Evolutionary conservation across 2,329 filamentous ascomycete species (phyloP).

Genomic region (Penicillium janthinellum): DNA sequence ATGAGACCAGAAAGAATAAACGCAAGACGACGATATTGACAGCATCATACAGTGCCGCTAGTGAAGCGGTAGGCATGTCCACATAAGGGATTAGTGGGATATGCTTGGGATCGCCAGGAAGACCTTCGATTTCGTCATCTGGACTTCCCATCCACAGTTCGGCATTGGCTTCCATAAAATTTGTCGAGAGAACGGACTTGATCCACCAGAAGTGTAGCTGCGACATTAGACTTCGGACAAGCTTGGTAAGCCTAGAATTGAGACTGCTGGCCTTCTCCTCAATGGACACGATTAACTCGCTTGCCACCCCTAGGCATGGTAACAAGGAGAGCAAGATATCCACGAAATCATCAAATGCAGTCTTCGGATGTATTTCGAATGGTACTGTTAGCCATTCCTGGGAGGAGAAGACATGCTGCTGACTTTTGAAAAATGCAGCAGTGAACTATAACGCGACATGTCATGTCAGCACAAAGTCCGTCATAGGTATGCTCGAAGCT

Average conservation of each 20-base stretch:
- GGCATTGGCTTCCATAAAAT: not conserved
- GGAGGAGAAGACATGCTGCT: conserved; percentile 10
- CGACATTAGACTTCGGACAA: not conserved
- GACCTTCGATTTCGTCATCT: not conserved
- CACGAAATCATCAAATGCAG: conserved; percentile 8
- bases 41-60: conserved; percentile 7
- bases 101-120: conserved; percentile 1
- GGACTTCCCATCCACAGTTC: not conserved
- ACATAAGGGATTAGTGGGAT: conserved; percentile 4
- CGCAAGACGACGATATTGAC: conserved; percentile 7
- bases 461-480: not conserved
- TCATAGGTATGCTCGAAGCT: not conserved
- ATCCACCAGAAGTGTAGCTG: conserved; percentile 9
- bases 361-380: conserved; percentile 9
- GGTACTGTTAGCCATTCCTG: conserved; percentile 4
- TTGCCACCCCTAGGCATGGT: conserved; percentile 4
- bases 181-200: conserved; percentile 1
- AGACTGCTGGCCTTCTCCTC: not conserved
- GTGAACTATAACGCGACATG: conserved; percentile 1
- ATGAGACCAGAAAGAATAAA: not conserved
- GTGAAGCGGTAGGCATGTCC: conserved; percentile 14
- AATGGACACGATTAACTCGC: not conserved
- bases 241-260: not conserved
- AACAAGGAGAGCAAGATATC: conserved; percentile 11
- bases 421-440: conserved; percentile 6